Evolutionary conservation across 495 filamentous ascomycete species (phyloP).

Genomic region (Daldinia concentrica): DNA sequence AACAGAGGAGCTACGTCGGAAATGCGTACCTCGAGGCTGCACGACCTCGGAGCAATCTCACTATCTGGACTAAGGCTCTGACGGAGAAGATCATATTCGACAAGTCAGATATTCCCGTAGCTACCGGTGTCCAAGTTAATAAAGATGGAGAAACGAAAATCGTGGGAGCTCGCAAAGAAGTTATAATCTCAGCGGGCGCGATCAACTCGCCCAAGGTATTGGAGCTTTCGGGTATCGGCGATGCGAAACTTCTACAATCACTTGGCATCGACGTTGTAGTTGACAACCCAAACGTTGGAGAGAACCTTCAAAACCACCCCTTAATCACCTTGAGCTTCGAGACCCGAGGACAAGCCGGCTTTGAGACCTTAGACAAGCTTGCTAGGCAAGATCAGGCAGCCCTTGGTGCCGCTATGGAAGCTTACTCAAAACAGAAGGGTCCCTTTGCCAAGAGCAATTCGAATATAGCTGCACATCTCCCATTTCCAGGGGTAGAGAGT

Average conservation of each 20-base stretch:
- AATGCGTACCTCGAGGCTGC: conserved; percentile 44
- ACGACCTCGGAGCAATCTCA: conserved; percentile 50
- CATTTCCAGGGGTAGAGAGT: conserved; percentile 4
- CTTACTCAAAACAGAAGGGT: not conserved
- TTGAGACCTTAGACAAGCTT: conserved; percentile 6
- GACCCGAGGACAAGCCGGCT: conserved; percentile 47
- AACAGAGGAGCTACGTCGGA: conserved; percentile 43
- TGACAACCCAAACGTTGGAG: conserved; percentile 59
- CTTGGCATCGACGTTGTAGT: conserved; percentile 57
- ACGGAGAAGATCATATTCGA: conserved; percentile 56
- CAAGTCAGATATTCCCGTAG: conserved; percentile 32
- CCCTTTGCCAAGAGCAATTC: conserved; percentile 65
- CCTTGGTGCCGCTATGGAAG: not conserved
- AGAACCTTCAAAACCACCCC: conserved; percentile 55
- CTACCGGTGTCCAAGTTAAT: conserved; percentile 57
- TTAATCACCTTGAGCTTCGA: conserved; percentile 13
- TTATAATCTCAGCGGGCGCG: conserved; percentile 62
- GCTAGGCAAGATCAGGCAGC: not conserved
- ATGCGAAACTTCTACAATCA: conserved; percentile 52
- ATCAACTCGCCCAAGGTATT: conserved; percentile 63
- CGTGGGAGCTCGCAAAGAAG: conserved; percentile 59
- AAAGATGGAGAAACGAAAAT: conserved; percentile 52
- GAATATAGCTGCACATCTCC: conserved; percentile 81
- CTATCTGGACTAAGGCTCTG: conserved; percentile 47
- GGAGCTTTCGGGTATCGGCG: conserved; percentile 66